Conservation (phyloP, 1,284 basidiomycete genomes). For the Boletus smithii region DNA sequence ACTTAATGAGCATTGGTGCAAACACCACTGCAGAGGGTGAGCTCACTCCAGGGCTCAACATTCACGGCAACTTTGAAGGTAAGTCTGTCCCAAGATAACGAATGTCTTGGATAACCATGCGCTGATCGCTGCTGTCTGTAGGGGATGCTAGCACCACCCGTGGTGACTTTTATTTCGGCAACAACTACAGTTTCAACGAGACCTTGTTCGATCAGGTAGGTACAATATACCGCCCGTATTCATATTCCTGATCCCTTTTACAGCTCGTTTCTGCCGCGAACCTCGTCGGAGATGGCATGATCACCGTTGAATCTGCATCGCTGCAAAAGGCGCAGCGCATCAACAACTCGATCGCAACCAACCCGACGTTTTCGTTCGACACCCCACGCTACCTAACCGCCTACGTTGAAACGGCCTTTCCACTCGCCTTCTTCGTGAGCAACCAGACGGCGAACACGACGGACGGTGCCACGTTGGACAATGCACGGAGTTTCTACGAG, state of each 20-base stretch:
- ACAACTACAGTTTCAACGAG: conserved; percentile 29
- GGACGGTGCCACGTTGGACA: conserved; percentile 8
- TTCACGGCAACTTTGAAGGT: conserved; percentile 27
- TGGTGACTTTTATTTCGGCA: conserved; percentile 28
- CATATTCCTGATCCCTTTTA: background rate
- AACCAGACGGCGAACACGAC: conserved; percentile 26
- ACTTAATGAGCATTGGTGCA: conserved; percentile 29
- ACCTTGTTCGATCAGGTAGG: conserved; percentile 27
- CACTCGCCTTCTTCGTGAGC: conserved; percentile 29
- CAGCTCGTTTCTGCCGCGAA: conserved; percentile 21
- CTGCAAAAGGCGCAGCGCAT: conserved; percentile 18
- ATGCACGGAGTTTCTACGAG: conserved; percentile 23
- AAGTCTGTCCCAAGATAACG: background rate
- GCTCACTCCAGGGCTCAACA: conserved; percentile 19
- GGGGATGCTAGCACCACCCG: conserved; percentile 30
- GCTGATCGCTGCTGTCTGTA: conserved; percentile 3
- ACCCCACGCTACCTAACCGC: conserved; percentile 19
- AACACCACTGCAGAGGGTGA: conserved; percentile 20
- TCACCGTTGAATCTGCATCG: conserved; percentile 23
- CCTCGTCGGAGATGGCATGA: conserved; percentile 12
- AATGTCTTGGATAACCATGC: background rate
- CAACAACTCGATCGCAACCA: conserved; percentile 27
- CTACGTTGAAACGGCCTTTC: conserved; percentile 26
- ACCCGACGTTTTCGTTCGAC: conserved; percentile 27
- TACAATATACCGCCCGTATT: accelerated